Conservation (phyloP, 176 grass and related monocot species). For the Tillandsia fasciculata region DNA sequence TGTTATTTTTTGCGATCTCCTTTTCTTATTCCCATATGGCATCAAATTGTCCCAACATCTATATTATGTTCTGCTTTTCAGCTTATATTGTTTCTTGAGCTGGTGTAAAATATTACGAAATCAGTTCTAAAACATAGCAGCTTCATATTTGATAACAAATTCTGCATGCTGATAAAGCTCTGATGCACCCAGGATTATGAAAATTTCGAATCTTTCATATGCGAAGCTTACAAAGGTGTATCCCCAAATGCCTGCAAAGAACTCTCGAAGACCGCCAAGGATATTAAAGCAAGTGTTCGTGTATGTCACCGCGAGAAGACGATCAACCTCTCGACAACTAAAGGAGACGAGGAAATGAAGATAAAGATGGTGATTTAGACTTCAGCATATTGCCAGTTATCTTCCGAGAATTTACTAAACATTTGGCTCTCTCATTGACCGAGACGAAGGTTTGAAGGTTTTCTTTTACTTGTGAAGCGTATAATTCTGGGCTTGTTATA, state of each 20-base stretch:
- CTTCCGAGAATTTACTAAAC: neutral
- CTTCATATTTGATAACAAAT: neutral
- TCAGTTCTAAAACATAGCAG: neutral
- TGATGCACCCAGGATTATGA: conserved; percentile 53
- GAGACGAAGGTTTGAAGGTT: too few relatives aligned
- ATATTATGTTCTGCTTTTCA: conserved; percentile 1
- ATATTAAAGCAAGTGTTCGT: conserved; percentile 13
- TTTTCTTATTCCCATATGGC: neutral
- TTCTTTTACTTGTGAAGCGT: too few relatives aligned
- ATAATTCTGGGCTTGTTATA: too few relatives aligned
- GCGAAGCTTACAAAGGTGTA: conserved; percentile 66
- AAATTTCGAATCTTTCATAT: conserved; percentile 55
- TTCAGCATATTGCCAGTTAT: neutral
- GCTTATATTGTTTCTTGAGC: neutral
- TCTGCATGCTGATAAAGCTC: neutral
- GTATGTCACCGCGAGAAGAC: conserved; percentile 27
- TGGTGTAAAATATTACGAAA: neutral
- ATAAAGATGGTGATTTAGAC: conserved; percentile 20
- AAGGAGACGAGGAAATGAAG: neutral
- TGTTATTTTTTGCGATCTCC: neutral
- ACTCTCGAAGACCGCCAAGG: conserved; percentile 4
- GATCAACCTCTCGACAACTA: neutral
- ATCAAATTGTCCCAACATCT: neutral
- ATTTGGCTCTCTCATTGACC: too few relatives aligned
- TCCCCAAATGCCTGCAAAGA: conserved; percentile 43